phyloP scores from a whole-genome alignment of 1,284 basidiomycete genomes.

The Schizopora paradoxa region DNA sequence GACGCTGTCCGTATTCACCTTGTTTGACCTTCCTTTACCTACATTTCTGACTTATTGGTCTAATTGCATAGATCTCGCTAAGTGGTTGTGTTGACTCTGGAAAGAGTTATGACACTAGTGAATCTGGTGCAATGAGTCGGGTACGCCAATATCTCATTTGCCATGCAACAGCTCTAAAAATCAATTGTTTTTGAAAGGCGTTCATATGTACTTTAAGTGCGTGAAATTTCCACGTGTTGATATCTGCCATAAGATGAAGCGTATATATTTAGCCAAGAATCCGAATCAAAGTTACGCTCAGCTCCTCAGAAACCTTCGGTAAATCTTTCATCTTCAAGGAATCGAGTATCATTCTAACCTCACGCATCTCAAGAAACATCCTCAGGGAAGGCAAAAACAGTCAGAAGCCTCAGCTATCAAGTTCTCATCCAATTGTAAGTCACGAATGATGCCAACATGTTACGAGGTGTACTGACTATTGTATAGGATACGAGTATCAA shows the following conservation, averaged over 20 bases:
- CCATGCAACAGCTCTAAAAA: neutral
- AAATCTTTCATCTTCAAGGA: slow-evolving; percentile 14
- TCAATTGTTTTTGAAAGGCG: slow-evolving; percentile 45
- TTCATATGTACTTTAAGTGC: slow-evolving; percentile 57
- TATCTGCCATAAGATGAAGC: slow-evolving; percentile 7
- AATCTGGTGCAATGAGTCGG: slow-evolving; percentile 71
- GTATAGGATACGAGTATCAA: slow-evolving; percentile 6
- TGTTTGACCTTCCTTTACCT: neutral
- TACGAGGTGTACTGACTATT: neutral
- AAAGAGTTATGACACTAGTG: slow-evolving; percentile 58
- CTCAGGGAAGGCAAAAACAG: slow-evolving; percentile 57
- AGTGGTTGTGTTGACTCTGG: slow-evolving; percentile 81
- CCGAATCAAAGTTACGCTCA: slow-evolving; percentile 73
- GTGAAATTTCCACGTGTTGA: slow-evolving; percentile 20
- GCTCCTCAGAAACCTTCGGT: slow-evolving; percentile 65
- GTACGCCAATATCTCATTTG: slow-evolving; percentile 32
- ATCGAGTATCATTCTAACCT: neutral
- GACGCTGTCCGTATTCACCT: slow-evolving; percentile 43
- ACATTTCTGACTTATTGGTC: neutral
- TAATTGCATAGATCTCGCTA: slow-evolving; percentile 56
- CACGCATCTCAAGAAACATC: slow-evolving; percentile 29
- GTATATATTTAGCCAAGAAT: slow-evolving; percentile 45
- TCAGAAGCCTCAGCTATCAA: slow-evolving; percentile 78
- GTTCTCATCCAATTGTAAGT: slow-evolving; percentile 66
- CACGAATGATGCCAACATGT: slow-evolving; percentile 7